Percentiles rank a stretch among this genome's conserved stretches.
Conservation (phyloP, 2,329 filamentous ascomycete species). For the Penicillium sp. region DNA sequence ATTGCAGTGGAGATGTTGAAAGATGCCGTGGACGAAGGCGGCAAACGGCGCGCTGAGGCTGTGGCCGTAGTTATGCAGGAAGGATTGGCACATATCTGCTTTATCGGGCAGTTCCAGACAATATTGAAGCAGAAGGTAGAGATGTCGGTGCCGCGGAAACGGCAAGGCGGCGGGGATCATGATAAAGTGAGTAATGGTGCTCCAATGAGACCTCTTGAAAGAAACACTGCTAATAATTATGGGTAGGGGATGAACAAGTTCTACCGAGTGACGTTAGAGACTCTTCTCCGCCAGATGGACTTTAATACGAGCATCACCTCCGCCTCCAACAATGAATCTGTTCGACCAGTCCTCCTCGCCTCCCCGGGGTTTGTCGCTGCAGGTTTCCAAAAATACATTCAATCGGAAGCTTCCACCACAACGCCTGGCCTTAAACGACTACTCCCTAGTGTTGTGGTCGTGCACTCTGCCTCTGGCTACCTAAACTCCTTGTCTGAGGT, state of each 20-base stretch:
- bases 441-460: constrained; percentile 65
- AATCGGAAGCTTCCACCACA: constrained; percentile 63
- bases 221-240: not conserved
- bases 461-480: constrained; percentile 84
- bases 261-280: constrained; percentile 75
- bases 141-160: constrained; percentile 53
- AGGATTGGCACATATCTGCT: constrained; percentile 55
- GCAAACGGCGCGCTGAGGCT: constrained; percentile 76
- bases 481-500: constrained; percentile 87
- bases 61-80: constrained; percentile 95
- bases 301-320: constrained; percentile 56
- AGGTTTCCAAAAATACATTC: constrained; percentile 77
- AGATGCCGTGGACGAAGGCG: constrained; percentile 72
- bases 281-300: constrained; percentile 77
- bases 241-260: constrained; percentile 72
- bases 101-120: constrained; percentile 55
- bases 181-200: constrained; percentile 45
- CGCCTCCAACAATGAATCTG: constrained; percentile 38
- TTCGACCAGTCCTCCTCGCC: constrained; percentile 74
- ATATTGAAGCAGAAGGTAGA: constrained; percentile 55
- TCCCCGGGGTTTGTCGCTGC: constrained; percentile 86
- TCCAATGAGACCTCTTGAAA: not conserved
- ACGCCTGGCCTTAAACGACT: constrained; percentile 68
- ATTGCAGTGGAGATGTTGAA: constrained; percentile 77
- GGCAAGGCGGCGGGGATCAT: constrained; percentile 52